These are phyloP conservation scores for Hypoxylon lenormandii DNA, from an alignment of 495 filamentous ascomycete genomes.

Conservation along the genomic window DNA sequence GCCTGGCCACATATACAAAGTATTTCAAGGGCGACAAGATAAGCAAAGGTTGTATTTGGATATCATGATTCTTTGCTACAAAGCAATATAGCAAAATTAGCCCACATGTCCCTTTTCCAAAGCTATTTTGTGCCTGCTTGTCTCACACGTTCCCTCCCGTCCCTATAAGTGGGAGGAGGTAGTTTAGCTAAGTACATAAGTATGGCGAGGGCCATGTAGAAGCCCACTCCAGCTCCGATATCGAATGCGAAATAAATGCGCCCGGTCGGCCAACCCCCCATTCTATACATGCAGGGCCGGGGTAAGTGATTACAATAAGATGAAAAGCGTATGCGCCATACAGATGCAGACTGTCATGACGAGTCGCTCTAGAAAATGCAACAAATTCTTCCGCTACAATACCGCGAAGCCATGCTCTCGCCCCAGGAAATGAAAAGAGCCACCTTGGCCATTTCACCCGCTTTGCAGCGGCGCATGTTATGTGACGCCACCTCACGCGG, in stretches of 20 bases:
- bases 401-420: constrained; percentile 7
- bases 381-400: constrained; percentile 4
- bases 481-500: background rate
- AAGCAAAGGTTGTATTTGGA: constrained; percentile 40
- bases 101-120: constrained; percentile 31
- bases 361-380: constrained; percentile 34
- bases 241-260: constrained; percentile 36
- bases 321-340: constrained; percentile 39
- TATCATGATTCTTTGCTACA: constrained; percentile 36
- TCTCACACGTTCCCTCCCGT: background rate
- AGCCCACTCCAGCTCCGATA: constrained; percentile 12
- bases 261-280: constrained; percentile 9
- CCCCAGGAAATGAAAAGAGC: constrained; percentile 17
- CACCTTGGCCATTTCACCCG: background rate
- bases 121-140: constrained; percentile 9
- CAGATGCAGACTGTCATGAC: constrained; percentile 23
- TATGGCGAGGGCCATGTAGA: background rate
- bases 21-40: constrained; percentile 10
- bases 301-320: constrained; percentile 44
- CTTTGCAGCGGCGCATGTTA: constrained; percentile 6
- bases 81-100: constrained; percentile 36
- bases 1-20: constrained; percentile 4
- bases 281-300: constrained; percentile 30
- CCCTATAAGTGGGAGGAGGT: background rate
- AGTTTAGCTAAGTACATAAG: background rate